Evolutionary conservation across 257 asterid genomes (phyloP), one percentile per base, ranked within the genome.

Genomic region (Marsdenia floribunda): DNA sequence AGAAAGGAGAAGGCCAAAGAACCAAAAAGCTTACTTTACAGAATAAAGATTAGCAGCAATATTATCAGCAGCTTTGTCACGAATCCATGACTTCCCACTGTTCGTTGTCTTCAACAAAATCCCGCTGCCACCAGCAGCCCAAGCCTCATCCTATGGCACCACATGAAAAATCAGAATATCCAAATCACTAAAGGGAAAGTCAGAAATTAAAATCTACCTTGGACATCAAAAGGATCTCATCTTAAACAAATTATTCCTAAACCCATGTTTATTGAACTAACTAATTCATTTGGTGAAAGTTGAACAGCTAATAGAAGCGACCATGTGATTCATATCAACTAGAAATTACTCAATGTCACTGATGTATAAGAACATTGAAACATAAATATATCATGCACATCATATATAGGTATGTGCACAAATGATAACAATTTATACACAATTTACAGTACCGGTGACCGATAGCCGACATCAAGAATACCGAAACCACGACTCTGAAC

Each of bases 91-190:
- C 93, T 87, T 92, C 61, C 99, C 97, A 16, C 97, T 91, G 79
- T 95, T 90, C 0, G 85, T 90, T 66, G 99, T 89, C 84, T 94
- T 95, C 73, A 95, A 79, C 81, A 92, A 85, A 82, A 95, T 72
- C 46, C 98, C 99, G 79, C 99, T 95, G 50, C 99, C 97, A 78
- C 99, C 99, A 75, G 98, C 97, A 72, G 98, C 99, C 98, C 99
- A 90, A 55, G 98, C 99, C 83, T 94, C 98, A 29, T 82, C 98
- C 98, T 95, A 74, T 52, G 38, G 47, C 38, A 58, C 22, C 38
- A 49, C 19, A 52, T 44, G 67, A 24, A 59, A 38, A 29, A 63
- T 58, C 67, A 75, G 77, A 75, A 55, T 16, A 35, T 19, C 13
- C n/a, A 10, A 38, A 11, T 19, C 13, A 4, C 0, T 15, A 35